Conservation (phyloP, 106 monocot genomes). For the Dioscorea alata region DNA sequence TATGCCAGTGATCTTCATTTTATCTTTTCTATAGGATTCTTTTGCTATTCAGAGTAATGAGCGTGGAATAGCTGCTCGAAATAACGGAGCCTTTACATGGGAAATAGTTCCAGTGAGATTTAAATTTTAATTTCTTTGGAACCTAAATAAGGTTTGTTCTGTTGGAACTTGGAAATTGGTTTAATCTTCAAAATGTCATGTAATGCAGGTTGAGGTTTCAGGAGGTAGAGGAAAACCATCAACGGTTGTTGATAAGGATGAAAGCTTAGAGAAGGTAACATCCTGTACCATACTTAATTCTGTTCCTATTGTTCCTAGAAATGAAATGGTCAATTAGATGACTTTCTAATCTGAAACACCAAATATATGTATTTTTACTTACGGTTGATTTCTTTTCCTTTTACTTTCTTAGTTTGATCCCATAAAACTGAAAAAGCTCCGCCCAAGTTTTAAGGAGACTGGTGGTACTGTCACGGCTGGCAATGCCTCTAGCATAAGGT, state of each 20-base stretch:
- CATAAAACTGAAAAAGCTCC: conserved; percentile 64
- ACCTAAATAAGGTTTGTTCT: not conserved
- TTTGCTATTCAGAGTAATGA: conserved; percentile 93
- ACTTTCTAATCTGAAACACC: too few relatives aligned
- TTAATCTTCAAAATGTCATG: not conserved
- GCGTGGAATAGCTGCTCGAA: conserved; percentile 77
- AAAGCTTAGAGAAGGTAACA: conserved; percentile 66
- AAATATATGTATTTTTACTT: conserved; percentile 1
- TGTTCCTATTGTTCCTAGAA: too few relatives aligned
- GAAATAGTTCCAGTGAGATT: conserved; percentile 76
- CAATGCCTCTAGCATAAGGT: conserved; percentile 95
- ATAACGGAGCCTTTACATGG: conserved; percentile 81
- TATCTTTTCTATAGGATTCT: conserved; percentile 40
- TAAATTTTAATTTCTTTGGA: not conserved
- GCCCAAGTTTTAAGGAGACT: conserved; percentile 86
- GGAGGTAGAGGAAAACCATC: conserved; percentile 80
- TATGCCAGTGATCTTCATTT: not conserved
- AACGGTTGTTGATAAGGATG: conserved; percentile 72
- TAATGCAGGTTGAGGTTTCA: conserved; percentile 73
- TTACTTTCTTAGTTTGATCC: conserved; percentile 56
- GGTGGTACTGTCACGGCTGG: conserved; percentile 80
- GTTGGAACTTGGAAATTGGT: not conserved
- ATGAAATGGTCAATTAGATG: too few relatives aligned
- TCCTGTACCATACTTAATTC: not conserved
- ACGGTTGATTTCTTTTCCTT: not conserved